Conservation (phyloP, 805 yeast species). For the Wickerhamomyces hampshirensis region DNA sequence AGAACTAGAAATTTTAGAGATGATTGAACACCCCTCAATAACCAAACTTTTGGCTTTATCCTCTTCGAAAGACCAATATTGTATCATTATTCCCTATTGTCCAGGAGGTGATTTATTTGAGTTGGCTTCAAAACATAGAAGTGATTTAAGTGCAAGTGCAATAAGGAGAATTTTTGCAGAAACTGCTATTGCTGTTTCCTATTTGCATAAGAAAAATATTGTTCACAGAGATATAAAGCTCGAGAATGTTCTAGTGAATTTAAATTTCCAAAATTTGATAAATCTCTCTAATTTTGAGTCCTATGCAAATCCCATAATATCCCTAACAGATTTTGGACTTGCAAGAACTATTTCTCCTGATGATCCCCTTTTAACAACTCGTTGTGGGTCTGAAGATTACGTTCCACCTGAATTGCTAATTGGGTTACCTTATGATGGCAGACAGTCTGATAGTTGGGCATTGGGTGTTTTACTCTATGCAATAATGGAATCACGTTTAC, state of each 20-base stretch:
- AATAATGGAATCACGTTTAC: conserved; percentile 78
- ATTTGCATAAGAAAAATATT: conserved; percentile 61
- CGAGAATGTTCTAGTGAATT: conserved; percentile 67
- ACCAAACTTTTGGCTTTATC: conserved; percentile 52
- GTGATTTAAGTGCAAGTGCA: conserved; percentile 41
- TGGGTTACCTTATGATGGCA: conserved; percentile 90
- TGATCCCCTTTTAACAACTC: conserved; percentile 65
- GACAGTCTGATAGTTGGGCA: conserved; percentile 92
- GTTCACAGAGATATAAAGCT: conserved; percentile 91
- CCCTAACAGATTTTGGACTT: conserved; percentile 85
- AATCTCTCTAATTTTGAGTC: conserved; percentile 11
- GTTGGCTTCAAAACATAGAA: conserved; percentile 43
- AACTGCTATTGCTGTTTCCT: conserved; percentile 60
- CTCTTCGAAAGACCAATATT: conserved; percentile 23
- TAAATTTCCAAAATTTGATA: conserved; percentile 29
- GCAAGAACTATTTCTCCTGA: conserved; percentile 62
- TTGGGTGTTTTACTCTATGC: conserved; percentile 88
- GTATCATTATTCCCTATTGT: conserved; percentile 70
- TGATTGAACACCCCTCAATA: conserved; percentile 63
- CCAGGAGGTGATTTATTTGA: conserved; percentile 83
- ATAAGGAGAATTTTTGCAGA: conserved; percentile 67
- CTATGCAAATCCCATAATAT: conserved; percentile 43
- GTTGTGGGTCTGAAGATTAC: conserved; percentile 96
- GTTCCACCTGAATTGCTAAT: conserved; percentile 90
- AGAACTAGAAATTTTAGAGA: conserved; percentile 63